These are phyloP conservation scores for Fusarium falciforme DNA, from an alignment of 2,329 filamentous ascomycete genomes.

Conservation along the genomic window DNA sequence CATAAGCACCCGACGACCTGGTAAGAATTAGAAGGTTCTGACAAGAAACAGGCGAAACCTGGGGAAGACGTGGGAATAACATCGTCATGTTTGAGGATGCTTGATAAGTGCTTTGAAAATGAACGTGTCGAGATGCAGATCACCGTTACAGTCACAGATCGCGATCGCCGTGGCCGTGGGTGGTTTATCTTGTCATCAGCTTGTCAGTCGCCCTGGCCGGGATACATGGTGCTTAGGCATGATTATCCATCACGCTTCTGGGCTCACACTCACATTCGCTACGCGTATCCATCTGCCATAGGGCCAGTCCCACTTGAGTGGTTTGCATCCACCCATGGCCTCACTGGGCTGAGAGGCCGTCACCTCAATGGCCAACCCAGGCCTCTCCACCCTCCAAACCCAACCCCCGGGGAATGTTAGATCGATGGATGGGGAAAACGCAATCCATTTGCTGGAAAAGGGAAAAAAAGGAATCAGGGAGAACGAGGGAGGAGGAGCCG, in stretches of 20 bases:
- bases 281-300: not conserved
- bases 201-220: not conserved
- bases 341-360: slow-evolving; percentile 28
- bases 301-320: not conserved
- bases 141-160: not conserved
- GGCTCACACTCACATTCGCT: not conserved
- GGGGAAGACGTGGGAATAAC: not conserved
- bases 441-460: not conserved
- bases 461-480: not conserved
- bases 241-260: slow-evolving; percentile 22
- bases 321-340: slow-evolving; percentile 32
- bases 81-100: slow-evolving; percentile 1
- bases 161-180: not conserved
- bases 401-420: not conserved
- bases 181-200: not conserved
- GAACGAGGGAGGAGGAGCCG: not conserved
- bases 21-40: not conserved
- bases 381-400: not conserved
- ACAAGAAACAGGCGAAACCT: not conserved
- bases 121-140: slow-evolving; percentile 18
- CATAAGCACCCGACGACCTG: not conserved
- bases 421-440: not conserved
- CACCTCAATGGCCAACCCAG: slow-evolving; percentile 5
- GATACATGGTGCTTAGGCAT: slow-evolving; percentile 14
- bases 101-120: slow-evolving; percentile 28